phyloP scores from a whole-genome alignment of 1,139 yeast genomes.

The Candida glucosophila region DNA sequence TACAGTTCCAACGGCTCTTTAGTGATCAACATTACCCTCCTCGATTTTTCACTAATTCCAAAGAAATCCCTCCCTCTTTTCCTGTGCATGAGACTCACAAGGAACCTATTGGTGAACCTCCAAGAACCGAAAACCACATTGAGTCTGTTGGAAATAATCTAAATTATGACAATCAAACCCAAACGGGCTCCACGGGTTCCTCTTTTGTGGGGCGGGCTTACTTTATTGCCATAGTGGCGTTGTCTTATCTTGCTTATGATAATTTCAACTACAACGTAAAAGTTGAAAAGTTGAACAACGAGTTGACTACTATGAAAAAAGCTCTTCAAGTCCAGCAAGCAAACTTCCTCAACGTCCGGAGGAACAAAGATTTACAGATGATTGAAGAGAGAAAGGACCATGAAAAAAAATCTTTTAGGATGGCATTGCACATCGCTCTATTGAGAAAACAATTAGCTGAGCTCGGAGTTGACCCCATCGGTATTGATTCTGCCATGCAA shows the following conservation, averaged over 20 bases:
- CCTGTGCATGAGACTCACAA: too few species aligned
- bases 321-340: constrained; percentile 35
- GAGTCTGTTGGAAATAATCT: too few species aligned
- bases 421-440: constrained; percentile 58
- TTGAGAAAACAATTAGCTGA: constrained; percentile 50
- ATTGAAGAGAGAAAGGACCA: constrained; percentile 39
- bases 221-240: constrained; percentile 28
- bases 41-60: too few species aligned
- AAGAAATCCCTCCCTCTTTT: too few species aligned
- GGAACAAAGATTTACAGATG: constrained; percentile 38
- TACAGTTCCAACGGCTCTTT: too few species aligned
- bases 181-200: too few species aligned
- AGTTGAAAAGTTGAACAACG: constrained; percentile 33
- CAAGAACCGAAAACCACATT: too few species aligned
- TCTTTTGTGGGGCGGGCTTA: too few species aligned
- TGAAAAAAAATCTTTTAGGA: constrained; percentile 46
- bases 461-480: constrained; percentile 42
- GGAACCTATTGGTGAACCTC: too few species aligned
- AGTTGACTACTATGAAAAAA: constrained; percentile 32
- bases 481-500: constrained; percentile 40
- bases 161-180: too few species aligned
- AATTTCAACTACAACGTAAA: constrained; percentile 36
- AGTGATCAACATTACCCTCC: too few species aligned
- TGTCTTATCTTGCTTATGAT: constrained; percentile 44
- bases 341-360: constrained; percentile 33